Base-by-base conservation (phyloP, 805 yeast species). In the Kluyveromyces wickerhamii region DNA sequence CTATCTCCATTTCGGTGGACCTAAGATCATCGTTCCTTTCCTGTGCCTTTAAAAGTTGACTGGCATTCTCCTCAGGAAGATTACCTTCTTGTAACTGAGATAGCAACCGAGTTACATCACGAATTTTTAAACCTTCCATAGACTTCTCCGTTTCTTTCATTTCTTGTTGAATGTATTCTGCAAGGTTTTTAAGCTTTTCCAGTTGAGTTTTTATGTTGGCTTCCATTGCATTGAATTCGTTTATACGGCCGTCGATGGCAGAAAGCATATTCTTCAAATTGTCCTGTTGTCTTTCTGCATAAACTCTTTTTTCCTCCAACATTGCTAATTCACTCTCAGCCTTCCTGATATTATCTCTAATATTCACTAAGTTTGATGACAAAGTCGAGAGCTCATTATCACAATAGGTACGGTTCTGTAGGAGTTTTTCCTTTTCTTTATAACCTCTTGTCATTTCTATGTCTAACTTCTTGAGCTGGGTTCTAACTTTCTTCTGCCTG, bases 121-220 rank as follows among this genome's bases (percentile, higher is more conserved):
- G 65, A 2, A 72, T 52, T 30, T 69, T 69, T 28, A 75, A 54
- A 0, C 52, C 47, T 1, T 59, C 54, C 12, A 79, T 60, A 18
- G 65, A 66, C 3, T 60, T 63, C 23, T 66, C 54, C 13, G 64
- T 51, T 3, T 54, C 57, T 13, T 54, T 54, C 1, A 66, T 57
- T 33, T 65, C 69, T 14, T 60, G 67, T 26, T 64, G 58, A 9
- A 71, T 49, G 16, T 59, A 57, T 21, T 47, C 57, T 4, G 65
- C 46, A 3, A 65, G 46, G 1, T 62, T 50, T 38, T 66, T 67
- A 39, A 69, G 67, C 44, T 74, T 77, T 37, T 80, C 88, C 33
- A 79, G 56, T 46, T 72, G 73, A 47, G 75, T 78, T 19, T 69
- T 71, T 18, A 80, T 57, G 48, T 82, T 89, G 31, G 82, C 69